Evolutionary conservation across 306 rosid genomes (phyloP).

Genomic region (Medicago truncatula): MtrunA17r5.0-ANR NC_053042.1:29256501-29257000

Average conservation of each 20-base stretch:
- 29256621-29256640: neutral
- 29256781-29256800: neutral
- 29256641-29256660: neutral
- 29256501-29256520: too few species aligned
- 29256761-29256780: neutral
- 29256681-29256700: neutral
- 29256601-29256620: too few species aligned
- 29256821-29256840: constrained; percentile 8
- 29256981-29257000: constrained; percentile 89
- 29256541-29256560: too few species aligned
- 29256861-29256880: constrained; percentile 22
- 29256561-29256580: too few species aligned
- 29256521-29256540: too few species aligned
- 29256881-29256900: constrained; percentile 67
- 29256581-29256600: too few species aligned
- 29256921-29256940: constrained; percentile 87
- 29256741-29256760: neutral
- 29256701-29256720: neutral
- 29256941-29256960: constrained; percentile 76
- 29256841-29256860: constrained; percentile 7
- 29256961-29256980: constrained; percentile 72
- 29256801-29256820: neutral
- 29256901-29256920: constrained; percentile 85
- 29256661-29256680: neutral
- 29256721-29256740: neutral